Conservation (phyloP, 2,329 filamentous ascomycete genomes). For the Cadophora luteo-olivacea region DNA sequence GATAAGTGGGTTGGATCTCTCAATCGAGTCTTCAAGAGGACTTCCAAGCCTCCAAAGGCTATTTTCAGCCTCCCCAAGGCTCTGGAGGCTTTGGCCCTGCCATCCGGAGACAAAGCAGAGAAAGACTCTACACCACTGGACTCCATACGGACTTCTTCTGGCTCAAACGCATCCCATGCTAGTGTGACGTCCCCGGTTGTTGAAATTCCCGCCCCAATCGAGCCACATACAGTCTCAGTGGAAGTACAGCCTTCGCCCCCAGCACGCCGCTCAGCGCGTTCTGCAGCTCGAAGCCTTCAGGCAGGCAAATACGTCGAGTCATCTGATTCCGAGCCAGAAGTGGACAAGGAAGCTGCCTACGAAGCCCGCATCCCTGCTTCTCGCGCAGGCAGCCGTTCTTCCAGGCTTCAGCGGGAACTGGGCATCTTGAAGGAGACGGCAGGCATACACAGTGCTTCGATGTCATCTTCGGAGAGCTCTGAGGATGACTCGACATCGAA, state of each 20-base stretch:
- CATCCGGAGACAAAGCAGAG: neutral
- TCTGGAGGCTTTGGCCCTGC: neutral
- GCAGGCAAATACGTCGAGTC: slow-evolving; percentile 40
- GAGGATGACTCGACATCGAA: slow-evolving; percentile 31
- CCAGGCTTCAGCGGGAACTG: slow-evolving; percentile 38
- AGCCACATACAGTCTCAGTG: neutral
- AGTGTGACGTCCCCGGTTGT: slow-evolving; percentile 4
- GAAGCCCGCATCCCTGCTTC: neutral
- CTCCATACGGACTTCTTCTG: slow-evolving; percentile 3
- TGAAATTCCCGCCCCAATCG: neutral
- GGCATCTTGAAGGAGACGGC: slow-evolving; percentile 39
- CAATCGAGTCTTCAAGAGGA: slow-evolving; percentile 68
- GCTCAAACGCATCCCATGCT: neutral
- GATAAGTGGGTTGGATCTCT: slow-evolving; percentile 78
- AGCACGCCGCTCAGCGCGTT: slow-evolving; percentile 33
- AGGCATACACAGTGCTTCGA: slow-evolving; percentile 34
- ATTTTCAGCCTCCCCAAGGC: slow-evolving; percentile 4
- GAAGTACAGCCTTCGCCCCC: slow-evolving; percentile 6
- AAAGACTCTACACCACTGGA: neutral
- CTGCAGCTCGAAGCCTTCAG: slow-evolving; percentile 25
- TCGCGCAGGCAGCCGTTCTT: slow-evolving; percentile 21
- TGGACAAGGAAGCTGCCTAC: slow-evolving; percentile 22
- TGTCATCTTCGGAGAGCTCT: slow-evolving; percentile 24
- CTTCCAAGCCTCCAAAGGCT: slow-evolving; percentile 44
- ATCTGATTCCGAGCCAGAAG: slow-evolving; percentile 34